Evolutionary conservation across 2,329 filamentous ascomycete species (phyloP).

Genomic region (Trichoderma sp.): DNA sequence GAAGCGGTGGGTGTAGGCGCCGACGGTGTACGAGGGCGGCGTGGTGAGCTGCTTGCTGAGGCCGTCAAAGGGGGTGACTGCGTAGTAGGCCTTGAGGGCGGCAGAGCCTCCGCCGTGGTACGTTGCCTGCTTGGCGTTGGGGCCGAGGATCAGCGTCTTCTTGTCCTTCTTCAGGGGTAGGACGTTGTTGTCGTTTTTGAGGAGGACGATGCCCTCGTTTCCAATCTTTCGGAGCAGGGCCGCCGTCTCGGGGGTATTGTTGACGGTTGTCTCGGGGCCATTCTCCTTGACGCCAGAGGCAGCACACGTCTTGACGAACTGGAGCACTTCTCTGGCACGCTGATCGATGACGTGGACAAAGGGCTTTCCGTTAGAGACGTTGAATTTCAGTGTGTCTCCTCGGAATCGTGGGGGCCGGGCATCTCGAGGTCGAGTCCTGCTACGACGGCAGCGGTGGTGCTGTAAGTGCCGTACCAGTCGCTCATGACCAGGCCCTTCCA

Average conservation of each 20-base stretch:
- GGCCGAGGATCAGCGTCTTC: slow-evolving; percentile 59
- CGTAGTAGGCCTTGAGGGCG: slow-evolving; percentile 61
- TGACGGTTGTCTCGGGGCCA: slow-evolving; percentile 52
- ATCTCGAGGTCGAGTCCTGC: slow-evolving; percentile 62
- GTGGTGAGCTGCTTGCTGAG: slow-evolving; percentile 57
- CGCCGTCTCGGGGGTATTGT: slow-evolving; percentile 63
- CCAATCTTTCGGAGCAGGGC: slow-evolving; percentile 65
- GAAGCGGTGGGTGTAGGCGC: slow-evolving; percentile 65
- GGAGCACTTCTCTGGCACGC: slow-evolving; percentile 58
- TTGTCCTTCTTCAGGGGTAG: slow-evolving; percentile 66
- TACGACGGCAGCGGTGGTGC: slow-evolving; percentile 50
- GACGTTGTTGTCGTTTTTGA: slow-evolving; percentile 68
- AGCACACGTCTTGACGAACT: slow-evolving; percentile 59
- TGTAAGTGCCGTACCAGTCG: slow-evolving; percentile 62
- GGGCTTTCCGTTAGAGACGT: slow-evolving; percentile 58
- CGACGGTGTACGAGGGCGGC: slow-evolving; percentile 55
- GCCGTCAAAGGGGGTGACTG: slow-evolving; percentile 71
- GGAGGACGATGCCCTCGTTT: slow-evolving; percentile 68
- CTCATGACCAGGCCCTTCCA: slow-evolving; percentile 61
- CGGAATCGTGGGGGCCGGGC: slow-evolving; percentile 57
- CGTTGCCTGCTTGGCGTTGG: slow-evolving; percentile 57
- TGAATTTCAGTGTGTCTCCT: slow-evolving; percentile 53
- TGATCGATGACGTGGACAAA: slow-evolving; percentile 56
- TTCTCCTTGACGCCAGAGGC: slow-evolving; percentile 56
- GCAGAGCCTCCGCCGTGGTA: slow-evolving; percentile 69